A percentile compares a stretch with the other conserved stretches of the same genome.
Evolutionary conservation across 2,329 filamentous ascomycete genomes (phyloP).

Genomic region (Fonsecaea multimorphosa): DNA sequence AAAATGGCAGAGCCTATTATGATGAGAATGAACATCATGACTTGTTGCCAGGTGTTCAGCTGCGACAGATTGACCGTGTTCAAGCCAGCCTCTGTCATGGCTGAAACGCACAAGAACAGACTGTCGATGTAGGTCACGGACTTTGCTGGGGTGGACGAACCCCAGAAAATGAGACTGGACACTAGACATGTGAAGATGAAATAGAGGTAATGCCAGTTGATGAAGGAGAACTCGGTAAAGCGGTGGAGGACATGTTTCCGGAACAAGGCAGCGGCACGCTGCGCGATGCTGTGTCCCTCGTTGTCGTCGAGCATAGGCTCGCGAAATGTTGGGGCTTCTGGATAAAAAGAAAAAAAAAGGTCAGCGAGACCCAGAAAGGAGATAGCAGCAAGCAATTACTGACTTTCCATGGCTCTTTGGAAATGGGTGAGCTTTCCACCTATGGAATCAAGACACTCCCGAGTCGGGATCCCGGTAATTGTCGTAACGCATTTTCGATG

Average conservation of each 20-base stretch:
- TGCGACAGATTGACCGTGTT: constrained; percentile 57
- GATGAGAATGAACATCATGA: constrained; percentile 55
- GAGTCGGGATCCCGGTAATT: constrained; percentile 23
- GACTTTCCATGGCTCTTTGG: constrained; percentile 12
- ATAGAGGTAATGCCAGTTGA: constrained; percentile 54
- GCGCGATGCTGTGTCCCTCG: constrained; percentile 2
- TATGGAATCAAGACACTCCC: not conserved
- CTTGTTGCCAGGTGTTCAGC: constrained; percentile 57
- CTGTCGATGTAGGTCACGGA: constrained; percentile 54
- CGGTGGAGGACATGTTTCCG: not conserved
- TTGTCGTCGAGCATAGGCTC: constrained; percentile 1
- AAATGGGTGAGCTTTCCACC: not conserved
- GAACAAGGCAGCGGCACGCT: not conserved
- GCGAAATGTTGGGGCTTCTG: not conserved
- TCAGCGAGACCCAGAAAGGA: constrained; percentile 3
- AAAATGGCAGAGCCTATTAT: constrained; percentile 55
- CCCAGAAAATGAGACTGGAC: constrained; percentile 57
- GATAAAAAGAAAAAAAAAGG: not conserved
- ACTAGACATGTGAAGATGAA: constrained; percentile 53
- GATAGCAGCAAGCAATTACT: not conserved
- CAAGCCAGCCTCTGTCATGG: constrained; percentile 56
- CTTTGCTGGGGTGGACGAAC: constrained; percentile 50
- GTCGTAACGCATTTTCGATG: constrained; percentile 23
- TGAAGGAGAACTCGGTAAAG: constrained; percentile 42
- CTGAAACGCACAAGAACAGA: constrained; percentile 54